These are phyloP conservation scores for Aschersonia sp. DNA, from an alignment of 2,329 filamentous ascomycete genomes.

Conservation along the genomic window DNA sequence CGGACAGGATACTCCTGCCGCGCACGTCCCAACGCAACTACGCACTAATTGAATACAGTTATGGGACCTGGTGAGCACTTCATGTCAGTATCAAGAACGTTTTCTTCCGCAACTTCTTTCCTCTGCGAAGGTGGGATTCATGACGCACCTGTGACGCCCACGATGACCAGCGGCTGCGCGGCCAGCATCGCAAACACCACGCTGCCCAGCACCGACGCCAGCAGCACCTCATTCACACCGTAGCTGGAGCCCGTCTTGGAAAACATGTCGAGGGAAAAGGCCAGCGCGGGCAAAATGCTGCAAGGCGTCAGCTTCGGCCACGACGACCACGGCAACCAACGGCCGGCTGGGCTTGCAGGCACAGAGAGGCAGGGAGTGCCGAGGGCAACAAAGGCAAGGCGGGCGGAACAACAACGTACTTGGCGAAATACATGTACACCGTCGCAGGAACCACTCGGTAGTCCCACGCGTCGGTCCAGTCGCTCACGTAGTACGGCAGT, in stretches of 20 bases:
- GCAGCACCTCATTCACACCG: slow-evolving; percentile 81
- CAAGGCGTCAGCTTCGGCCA: background rate
- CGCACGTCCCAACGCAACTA: background rate
- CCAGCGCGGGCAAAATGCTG: slow-evolving; percentile 74
- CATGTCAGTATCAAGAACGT: background rate
- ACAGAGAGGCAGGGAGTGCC: no score
- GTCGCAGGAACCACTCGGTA: slow-evolving; percentile 80
- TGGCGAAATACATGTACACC: slow-evolving; percentile 90
- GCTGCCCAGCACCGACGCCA: slow-evolving; percentile 69
- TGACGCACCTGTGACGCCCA: slow-evolving; percentile 60
- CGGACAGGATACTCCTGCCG: no score
- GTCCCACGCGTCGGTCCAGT: slow-evolving; percentile 80
- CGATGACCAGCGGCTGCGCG: slow-evolving; percentile 77
- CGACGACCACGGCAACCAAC: background rate
- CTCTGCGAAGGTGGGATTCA: background rate
- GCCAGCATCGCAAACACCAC: slow-evolving; percentile 69
- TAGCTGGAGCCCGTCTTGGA: slow-evolving; percentile 73
- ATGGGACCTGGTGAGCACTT: slow-evolving; percentile 52
- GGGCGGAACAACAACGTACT: slow-evolving; percentile 35
- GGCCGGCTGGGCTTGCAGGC: background rate
- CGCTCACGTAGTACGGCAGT: slow-evolving; percentile 64
- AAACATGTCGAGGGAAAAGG: slow-evolving; percentile 89
- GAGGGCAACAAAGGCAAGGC: no score
- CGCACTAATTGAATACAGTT: slow-evolving; percentile 78
- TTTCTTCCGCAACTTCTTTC: background rate